phyloP scores from a whole-genome alignment of 345 rosid genomes.

The Jatropha curcas region DNA sequence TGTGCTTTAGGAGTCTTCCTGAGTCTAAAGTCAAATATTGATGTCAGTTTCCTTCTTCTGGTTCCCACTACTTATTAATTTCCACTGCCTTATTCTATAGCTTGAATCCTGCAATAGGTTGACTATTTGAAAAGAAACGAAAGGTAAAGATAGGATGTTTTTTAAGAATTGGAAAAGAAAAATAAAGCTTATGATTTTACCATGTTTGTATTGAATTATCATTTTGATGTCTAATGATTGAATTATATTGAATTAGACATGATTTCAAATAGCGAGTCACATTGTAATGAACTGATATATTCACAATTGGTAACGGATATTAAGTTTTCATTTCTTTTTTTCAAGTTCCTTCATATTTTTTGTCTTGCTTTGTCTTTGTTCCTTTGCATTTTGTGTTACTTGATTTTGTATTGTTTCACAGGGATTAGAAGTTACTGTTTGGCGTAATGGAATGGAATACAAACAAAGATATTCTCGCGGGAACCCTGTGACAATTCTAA shows the following conservation, averaged over 20 bases:
- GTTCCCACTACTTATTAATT: not conserved
- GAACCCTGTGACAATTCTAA: constrained; percentile 64
- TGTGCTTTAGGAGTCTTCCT: not conserved
- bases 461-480: constrained; percentile 88
- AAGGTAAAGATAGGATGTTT: not conserved
- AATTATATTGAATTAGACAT: not conserved
- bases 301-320: not conserved
- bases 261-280: not conserved
- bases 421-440: constrained; percentile 81
- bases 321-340: not conserved
- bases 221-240: not conserved
- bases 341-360: not conserved
- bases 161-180: not conserved
- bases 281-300: not conserved
- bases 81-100: not conserved
- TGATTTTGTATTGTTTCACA: constrained; percentile 31
- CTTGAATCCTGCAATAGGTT: not conserved
- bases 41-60: not conserved
- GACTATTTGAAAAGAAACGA: constrained; percentile 1
- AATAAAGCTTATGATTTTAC: not conserved
- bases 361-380: constrained; percentile 10
- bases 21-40: not conserved
- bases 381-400: not conserved
- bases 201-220: not conserved
- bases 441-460: constrained; percentile 88